A percentile compares a stretch with the other conserved stretches of the same genome.
phyloP scores from a whole-genome alignment of 306 rosid genomes.

The Trifolium pratense region DNA sequence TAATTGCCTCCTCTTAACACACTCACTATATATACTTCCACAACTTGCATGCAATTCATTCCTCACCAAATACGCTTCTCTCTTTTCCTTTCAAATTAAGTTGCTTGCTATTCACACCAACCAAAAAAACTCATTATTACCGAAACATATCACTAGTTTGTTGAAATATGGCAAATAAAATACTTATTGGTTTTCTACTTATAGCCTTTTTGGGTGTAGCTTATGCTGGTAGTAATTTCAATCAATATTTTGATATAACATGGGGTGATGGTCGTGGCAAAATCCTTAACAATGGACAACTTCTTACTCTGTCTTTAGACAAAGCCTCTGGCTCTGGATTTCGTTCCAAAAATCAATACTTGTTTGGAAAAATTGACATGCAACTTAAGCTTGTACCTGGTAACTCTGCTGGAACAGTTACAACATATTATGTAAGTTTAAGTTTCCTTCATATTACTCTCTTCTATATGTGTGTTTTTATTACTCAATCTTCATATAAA shows the following conservation, averaged over 20 bases:
- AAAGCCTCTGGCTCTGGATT: constrained; percentile 62
- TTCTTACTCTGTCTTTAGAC: constrained; percentile 59
- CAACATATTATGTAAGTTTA: constrained; percentile 60
- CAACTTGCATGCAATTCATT: constrained; percentile 43
- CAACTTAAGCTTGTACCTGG: constrained; percentile 75
- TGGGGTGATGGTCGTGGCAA: constrained; percentile 72
- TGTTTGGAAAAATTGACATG: constrained; percentile 71
- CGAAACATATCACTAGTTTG: constrained; percentile 12
- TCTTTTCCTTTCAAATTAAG: neutral
- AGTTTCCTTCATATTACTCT: neutral
- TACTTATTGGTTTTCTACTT: constrained; percentile 25
- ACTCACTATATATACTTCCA: constrained; percentile 40
- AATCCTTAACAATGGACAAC: constrained; percentile 47
- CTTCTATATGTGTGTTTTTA: neutral
- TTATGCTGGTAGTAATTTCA: constrained; percentile 51
- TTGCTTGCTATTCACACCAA: constrained; percentile 8
- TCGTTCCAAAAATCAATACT: constrained; percentile 48
- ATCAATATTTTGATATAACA: constrained; percentile 58
- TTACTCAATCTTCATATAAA: neutral
- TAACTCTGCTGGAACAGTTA: constrained; percentile 66
- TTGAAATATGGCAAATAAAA: constrained; percentile 40
- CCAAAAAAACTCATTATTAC: too few species aligned
- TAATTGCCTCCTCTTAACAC: constrained; percentile 21
- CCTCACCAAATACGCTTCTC: constrained; percentile 33
- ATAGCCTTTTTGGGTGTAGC: constrained; percentile 13